Evolutionary conservation across 805 yeast genomes (phyloP), one percentile per base, ranked within the genome.

Genomic region (Yarrowia sp.): DNA sequence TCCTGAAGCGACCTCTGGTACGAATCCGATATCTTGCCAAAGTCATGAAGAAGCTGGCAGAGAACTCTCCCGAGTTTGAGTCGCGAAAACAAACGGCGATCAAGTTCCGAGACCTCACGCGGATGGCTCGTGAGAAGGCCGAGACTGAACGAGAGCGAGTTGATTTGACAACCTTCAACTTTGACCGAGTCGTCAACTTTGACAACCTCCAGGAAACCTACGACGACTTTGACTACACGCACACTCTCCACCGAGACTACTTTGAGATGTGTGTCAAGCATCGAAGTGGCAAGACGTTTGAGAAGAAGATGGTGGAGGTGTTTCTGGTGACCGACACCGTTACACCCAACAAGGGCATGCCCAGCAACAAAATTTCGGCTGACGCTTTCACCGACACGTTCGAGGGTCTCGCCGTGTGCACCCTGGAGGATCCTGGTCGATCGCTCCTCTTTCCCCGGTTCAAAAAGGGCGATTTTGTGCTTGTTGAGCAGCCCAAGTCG

Each of bases 361-460:
- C 64, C 18, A 22, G n/a, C 43, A 43, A 57, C 42, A 55, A 65
- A 18, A 44, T 61, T 7, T 61, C 63, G 14, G 45, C 47, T 36
- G 65, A 62, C 7, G 57, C 65, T 8, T 61, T 43, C 47, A 35
- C 31, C 41, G 53, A 42, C 11, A 32, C 47, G 32, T 39, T 41
- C 31, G 9, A 28, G 14, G 11, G 38, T 2, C 65, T 65, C 8
- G 66, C 58, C 6, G n/a, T 65, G 4, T 65, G 66, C 15, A 13
- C 65, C 2, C 48, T 65, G 15, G 66, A 65, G 6, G 66, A 65
- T 42, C 66, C 66, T 3, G 66, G 66, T 1, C 47, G 66, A 39
- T 35, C 47, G 13, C 57, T 65, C 11, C 47, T 65, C 8, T 65
- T 65, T 15, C 66, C 66, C 1, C 44, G 10, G 38, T 45, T 65